Base-by-base conservation (phyloP, 495 filamentous ascomycete genomes). In the Cetradonia linearis region DNA sequence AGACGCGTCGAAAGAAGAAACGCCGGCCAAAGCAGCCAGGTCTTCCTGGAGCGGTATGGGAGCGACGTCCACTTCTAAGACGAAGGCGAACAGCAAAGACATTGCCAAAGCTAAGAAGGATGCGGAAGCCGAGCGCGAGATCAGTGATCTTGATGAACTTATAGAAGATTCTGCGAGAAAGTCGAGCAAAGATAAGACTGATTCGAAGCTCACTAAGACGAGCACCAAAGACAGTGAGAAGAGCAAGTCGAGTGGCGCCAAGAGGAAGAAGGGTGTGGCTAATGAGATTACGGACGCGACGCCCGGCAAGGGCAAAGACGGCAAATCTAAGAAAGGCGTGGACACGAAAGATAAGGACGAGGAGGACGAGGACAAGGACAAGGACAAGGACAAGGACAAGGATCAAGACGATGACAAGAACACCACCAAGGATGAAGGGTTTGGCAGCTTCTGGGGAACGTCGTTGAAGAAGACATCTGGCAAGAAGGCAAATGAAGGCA, bases 401-500 rank as follows among this genome's bases (percentile, higher is more conserved):
- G 49, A 62, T 20, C 59, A 63, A 37, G 60, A 56, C 5, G 6
- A 37, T 9, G 28, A 20, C 9, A 61, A 33, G 27, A 59, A 37
- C 46, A 46, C 42, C 13, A 46, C 53, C 27, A 50, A 34, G 20
- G 38, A 62, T 36, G 66, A 68, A 30, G 42, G 38, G 5, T 63
- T 57, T 9, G 31, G 44, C 31, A 47, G 55, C 28, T 59, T 61
- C 33, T 67, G 67, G 67, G 65, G 61, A 69, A 82, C 42, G 73
- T 77, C 28, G 76, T 77, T 20, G 77, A 86, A 63, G 76, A 83
- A 63, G 68, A 68, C 68, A 70, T 77, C 78, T 56, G 81, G 79
- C 65, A 79, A 79, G 65, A 81, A 85, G 60, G 74, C 77, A 30
- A 81, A 85, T 63, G 67, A 69, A 7, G 75, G 81, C 14, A 78